phyloP scores from a whole-genome alignment of 371 early-diverging fungal species.

The Batrachochytrium dendrobatidis region DNA sequence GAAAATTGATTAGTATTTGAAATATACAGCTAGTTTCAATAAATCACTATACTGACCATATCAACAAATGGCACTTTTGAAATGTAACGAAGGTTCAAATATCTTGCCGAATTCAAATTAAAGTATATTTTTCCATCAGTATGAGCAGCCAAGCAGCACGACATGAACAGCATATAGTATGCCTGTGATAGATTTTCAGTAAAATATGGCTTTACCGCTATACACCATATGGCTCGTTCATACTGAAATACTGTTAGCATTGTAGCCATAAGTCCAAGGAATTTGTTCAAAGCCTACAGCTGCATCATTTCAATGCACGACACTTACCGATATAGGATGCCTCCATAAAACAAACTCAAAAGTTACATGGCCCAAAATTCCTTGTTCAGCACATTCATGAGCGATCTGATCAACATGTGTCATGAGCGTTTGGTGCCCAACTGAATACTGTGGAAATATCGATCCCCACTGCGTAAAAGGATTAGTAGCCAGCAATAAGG shows the following conservation, averaged over 20 bases:
- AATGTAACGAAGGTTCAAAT: not conserved
- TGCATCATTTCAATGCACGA: conserved; percentile 1
- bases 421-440: not conserved
- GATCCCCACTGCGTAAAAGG: not conserved
- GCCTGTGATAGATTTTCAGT: not conserved
- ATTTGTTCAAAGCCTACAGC: too few species aligned
- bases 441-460: not conserved
- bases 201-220: not conserved
- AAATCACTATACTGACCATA: not conserved
- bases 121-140: not conserved
- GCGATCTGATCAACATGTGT: not conserved
- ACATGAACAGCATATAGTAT: not conserved
- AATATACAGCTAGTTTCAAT: too few species aligned
- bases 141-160: not conserved
- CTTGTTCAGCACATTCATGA: not conserved
- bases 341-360: not conserved
- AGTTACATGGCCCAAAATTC: not conserved
- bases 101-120: not conserved
- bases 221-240: not conserved
- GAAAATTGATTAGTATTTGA: too few species aligned
- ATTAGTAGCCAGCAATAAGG: not conserved
- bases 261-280: too few species aligned
- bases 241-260: not conserved
- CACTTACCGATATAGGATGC: not conserved
- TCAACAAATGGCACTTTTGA: not conserved